phyloP scores from a whole-genome alignment of 306 rosid genomes.

The Amphicarpaea edgeworthii region DNA sequence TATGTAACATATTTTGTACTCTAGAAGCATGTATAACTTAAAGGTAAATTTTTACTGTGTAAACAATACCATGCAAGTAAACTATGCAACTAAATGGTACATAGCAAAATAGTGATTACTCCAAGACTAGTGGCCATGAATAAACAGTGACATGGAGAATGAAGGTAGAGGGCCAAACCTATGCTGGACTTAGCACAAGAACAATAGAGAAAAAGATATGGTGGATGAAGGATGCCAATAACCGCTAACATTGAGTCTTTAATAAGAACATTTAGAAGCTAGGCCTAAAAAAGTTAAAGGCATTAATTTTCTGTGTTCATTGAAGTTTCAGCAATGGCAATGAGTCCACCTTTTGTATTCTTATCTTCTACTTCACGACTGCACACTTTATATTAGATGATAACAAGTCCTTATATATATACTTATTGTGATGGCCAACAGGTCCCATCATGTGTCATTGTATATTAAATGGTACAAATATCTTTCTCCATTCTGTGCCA shows the following conservation, averaged over 20 bases:
- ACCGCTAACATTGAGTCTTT: background rate
- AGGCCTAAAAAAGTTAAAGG: constrained; percentile 16
- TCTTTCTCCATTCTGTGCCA: background rate
- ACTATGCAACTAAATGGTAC: constrained; percentile 5
- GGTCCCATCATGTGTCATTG: constrained; percentile 22
- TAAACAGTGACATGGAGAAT: constrained; percentile 2
- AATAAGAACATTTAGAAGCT: constrained; percentile 31
- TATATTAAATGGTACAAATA: background rate
- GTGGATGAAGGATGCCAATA: background rate
- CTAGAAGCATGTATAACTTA: background rate
- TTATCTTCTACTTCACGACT: constrained; percentile 44
- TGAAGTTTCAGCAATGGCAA: constrained; percentile 28
- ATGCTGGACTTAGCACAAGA: constrained; percentile 33
- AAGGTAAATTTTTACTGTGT: background rate
- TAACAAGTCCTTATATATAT: background rate
- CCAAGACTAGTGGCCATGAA: background rate
- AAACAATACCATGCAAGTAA: constrained; percentile 18
- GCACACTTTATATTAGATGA: constrained; percentile 11
- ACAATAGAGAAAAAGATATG: constrained; percentile 9
- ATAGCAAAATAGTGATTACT: background rate
- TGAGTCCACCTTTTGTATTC: constrained; percentile 29
- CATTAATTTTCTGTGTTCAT: constrained; percentile 7
- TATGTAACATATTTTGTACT: background rate
- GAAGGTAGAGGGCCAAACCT: constrained; percentile 32
- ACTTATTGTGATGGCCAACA: constrained; percentile 14